Percentiles rank a stretch among this genome's conserved stretches.
These are phyloP conservation scores for Paramecium primaurelia DNA, from an alignment of 73 alveolate species.

Conservation along the genomic window DNA sequence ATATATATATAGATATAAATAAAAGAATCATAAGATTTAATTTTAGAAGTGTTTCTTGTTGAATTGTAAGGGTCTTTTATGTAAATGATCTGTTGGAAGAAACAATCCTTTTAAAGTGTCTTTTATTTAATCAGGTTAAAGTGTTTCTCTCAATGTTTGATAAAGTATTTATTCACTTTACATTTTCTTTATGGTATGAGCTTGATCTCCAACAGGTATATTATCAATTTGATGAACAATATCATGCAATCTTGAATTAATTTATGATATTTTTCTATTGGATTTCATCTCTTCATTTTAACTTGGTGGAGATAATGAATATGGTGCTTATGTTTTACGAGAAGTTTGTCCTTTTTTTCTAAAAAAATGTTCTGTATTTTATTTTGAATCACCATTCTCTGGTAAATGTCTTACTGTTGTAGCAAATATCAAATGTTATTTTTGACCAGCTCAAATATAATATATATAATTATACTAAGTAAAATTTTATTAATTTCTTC, in stretches of 20 bases:
- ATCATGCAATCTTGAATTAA: not conserved
- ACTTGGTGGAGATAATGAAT: not conserved
- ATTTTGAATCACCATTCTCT: not conserved
- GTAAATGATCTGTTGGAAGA: not conserved
- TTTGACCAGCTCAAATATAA: not conserved
- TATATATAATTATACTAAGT: not conserved
- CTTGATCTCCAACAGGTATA: not conserved
- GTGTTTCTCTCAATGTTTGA: not conserved
- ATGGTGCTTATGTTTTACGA: not conserved
- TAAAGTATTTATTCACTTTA: not conserved
- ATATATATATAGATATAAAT: not conserved
- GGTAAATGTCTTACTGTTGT: not conserved
- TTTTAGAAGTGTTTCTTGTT: slow-evolving; percentile 1
- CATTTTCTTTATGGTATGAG: not conserved
- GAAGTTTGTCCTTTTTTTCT: not conserved
- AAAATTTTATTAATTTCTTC: not conserved
- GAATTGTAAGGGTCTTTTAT: not conserved
- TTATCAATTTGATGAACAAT: not conserved
- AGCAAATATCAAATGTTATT: not conserved
- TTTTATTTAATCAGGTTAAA: not conserved
- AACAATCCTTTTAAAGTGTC: slow-evolving; percentile 13
- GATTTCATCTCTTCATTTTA: not conserved
- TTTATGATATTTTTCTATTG: not conserved
- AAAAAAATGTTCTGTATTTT: not conserved
- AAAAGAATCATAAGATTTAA: slow-evolving; percentile 20